Percentiles rank a stretch among this genome's conserved stretches.
Conservation (phyloP, 2,329 filamentous ascomycete genomes). For the Phyllosticta citribraziliensis region DNA sequence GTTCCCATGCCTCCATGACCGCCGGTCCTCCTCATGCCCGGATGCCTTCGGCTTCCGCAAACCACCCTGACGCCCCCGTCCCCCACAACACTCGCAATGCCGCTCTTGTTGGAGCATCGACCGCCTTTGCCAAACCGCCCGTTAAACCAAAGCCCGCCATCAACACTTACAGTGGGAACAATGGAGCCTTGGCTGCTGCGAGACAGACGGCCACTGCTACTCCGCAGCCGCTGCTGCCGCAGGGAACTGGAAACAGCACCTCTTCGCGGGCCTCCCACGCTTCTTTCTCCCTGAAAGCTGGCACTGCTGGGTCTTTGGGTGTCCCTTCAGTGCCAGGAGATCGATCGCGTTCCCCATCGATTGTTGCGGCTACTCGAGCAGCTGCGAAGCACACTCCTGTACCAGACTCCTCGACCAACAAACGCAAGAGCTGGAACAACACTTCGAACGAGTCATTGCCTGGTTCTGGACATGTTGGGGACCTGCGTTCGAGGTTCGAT, state of each 20-base stretch:
- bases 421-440: neutral
- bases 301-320: conserved; percentile 22
- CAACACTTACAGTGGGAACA: conserved; percentile 29
- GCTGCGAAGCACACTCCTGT: conserved; percentile 50
- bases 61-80: conserved; percentile 25
- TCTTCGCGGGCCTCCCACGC: neutral
- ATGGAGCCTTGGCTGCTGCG: conserved; percentile 38
- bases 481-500: neutral
- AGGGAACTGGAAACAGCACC: conserved; percentile 6
- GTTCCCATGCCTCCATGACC: conserved; percentile 30
- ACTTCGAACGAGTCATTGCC: conserved; percentile 1
- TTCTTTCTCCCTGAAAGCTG: conserved; percentile 1
- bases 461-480: neutral
- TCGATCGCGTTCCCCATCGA: conserved; percentile 45
- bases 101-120: conserved; percentile 39
- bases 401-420: conserved; percentile 9
- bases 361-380: conserved; percentile 52
- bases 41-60: conserved; percentile 20
- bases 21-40: conserved; percentile 18
- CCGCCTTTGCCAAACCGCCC: conserved; percentile 38
- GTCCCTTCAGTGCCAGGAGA: conserved; percentile 20
- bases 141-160: conserved; percentile 31
- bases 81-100: conserved; percentile 32
- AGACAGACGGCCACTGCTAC: conserved; percentile 2
- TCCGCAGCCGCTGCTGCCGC: conserved; percentile 6